phyloP scores from a whole-genome alignment of 2,329 filamentous ascomycete species.

The Colletotrichum phormii region DNA sequence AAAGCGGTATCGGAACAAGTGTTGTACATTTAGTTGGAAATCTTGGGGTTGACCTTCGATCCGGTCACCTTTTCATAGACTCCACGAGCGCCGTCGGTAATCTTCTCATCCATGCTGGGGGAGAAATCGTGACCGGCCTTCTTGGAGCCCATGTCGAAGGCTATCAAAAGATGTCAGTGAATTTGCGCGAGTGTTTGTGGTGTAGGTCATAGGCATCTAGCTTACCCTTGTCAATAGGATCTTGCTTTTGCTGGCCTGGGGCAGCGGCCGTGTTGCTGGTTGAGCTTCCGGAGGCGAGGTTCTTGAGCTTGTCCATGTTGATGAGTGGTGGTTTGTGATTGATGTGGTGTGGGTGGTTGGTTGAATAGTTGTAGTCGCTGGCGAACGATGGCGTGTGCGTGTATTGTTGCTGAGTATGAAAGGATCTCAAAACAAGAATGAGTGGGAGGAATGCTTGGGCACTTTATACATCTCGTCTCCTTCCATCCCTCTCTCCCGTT shows the following conservation, averaged over 20 bases:
- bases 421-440: too few relatives aligned
- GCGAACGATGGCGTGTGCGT: neutral
- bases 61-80: conserved; percentile 52
- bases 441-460: neutral
- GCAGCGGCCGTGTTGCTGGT: conserved; percentile 2
- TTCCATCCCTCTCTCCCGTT: neutral
- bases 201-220: neutral
- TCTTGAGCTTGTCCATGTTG: conserved; percentile 32
- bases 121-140: conserved; percentile 50
- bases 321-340: neutral
- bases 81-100: conserved; percentile 49
- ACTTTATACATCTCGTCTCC: neutral
- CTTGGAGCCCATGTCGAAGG: conserved; percentile 44
- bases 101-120: conserved; percentile 51
- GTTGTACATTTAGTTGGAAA: conserved; percentile 46
- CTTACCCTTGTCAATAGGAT: conserved; percentile 54
- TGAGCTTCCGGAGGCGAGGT: conserved; percentile 9
- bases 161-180: conserved; percentile 37
- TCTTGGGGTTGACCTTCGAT: conserved; percentile 46
- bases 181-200: neutral
- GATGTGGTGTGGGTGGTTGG: neutral
- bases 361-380: too few relatives aligned
- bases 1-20: neutral
- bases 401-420: neutral
- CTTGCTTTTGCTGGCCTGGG: conserved; percentile 40